Base-by-base conservation (phyloP, 768 basidiomycete genomes). In the Hygrocybe coccinea region DNA sequence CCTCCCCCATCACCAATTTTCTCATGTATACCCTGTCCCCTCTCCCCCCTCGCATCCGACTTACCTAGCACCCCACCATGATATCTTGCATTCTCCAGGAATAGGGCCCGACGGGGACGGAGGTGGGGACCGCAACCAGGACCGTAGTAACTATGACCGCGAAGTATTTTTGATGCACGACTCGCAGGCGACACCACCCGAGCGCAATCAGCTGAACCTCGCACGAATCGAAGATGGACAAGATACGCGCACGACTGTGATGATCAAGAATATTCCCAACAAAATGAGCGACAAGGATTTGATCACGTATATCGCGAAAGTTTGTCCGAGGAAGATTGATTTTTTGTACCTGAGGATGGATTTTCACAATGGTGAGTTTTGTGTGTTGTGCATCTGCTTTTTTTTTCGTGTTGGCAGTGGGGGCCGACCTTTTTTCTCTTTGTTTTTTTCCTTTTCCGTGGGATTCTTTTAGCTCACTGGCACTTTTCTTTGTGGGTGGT, bases 231-330 rank as follows among this genome's bases (percentile, higher is more conserved):
- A 87, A 67, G 79, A 78, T 29, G 92, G 92, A 4, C 69, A 77
- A 56, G 90, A 92, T 62, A 90, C 85, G 35, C 78, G 91, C 33
- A 90, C 89, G 34, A 91, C 91, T 25, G 84, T 91, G 47, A 91
- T 91, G 88, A 83, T 90, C 59, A 91, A 93, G 72, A 95, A 95
- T 64, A 89, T 95, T 44, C 92, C 92, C 2, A 95, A 94, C 71
- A 92, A 93, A 69, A 89, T 91, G 87, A 86, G 77, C 58, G 87
- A 90, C 69, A 78, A 75, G 63, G 87, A 91, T 59, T 65, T 91
- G 62, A 74, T 84, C 56, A 69, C 71, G 37, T 91, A 82, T 63
- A 89, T 89, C 58, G 78, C 71, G 50, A 79, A 81, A 58, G 88
- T 89, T 22, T 88, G 86, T 66, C 81, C 83, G n/a, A 76, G 87